Conservation (phyloP, 2,329 filamentous ascomycete genomes). For the Zalaria obscura region DNA sequence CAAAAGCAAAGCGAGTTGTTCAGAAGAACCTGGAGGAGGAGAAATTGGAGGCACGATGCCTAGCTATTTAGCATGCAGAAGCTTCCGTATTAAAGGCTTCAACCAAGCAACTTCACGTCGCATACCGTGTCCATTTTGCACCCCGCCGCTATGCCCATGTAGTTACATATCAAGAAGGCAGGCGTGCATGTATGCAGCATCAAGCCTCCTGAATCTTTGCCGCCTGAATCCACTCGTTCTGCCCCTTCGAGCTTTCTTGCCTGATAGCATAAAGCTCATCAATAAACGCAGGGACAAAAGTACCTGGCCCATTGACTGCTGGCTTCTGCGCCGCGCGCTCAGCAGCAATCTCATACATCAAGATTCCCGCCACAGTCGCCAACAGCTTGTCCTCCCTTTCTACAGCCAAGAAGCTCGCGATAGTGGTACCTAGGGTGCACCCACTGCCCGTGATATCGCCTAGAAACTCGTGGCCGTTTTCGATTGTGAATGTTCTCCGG, state of each 20-base stretch:
- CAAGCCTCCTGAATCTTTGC: conserved; percentile 30
- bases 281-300: conserved; percentile 73
- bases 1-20: too few relatives aligned
- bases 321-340: conserved; percentile 43
- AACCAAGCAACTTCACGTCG: too few relatives aligned
- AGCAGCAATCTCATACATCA: conserved; percentile 68
- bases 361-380: conserved; percentile 56
- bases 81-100: too few relatives aligned
- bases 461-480: conserved; percentile 63
- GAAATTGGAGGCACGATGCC: too few relatives aligned
- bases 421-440: conserved; percentile 69
- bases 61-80: too few relatives aligned
- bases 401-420: conserved; percentile 62
- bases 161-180: too few relatives aligned
- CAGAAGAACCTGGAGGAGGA: too few relatives aligned
- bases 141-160: too few relatives aligned
- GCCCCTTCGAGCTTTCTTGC: conserved; percentile 32
- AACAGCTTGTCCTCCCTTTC: conserved; percentile 50
- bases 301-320: conserved; percentile 68
- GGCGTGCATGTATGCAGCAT: too few relatives aligned
- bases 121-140: too few relatives aligned
- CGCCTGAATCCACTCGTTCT: conserved; percentile 37
- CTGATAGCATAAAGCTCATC: conserved; percentile 48
- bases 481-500: conserved; percentile 47
- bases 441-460: conserved; percentile 60